Evolutionary conservation across 108 stramenopile genomes (phyloP), one percentile per base, ranked within the genome.

Genomic region (Cyclotella choctawhatcheeana): DNA sequence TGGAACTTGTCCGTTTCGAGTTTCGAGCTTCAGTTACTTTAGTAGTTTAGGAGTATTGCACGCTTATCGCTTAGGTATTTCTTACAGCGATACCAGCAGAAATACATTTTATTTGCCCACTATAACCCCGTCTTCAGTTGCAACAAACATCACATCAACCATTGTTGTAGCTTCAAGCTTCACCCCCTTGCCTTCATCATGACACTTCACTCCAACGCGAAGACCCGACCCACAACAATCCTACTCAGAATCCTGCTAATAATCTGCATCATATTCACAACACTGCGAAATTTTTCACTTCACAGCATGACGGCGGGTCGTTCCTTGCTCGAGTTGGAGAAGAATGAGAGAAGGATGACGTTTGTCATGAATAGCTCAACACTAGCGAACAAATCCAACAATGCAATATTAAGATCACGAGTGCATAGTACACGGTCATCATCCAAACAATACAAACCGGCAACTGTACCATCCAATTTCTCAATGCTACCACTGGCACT

Each of bases 401-500:
- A 8, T 4, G 4, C 18, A 20, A 16, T 50, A n/a, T n/a, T n/a
- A n/a, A n/a, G 18, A 4, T 50, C 18, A 18, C 48, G 18, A 48
- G 18, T 48, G 47, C 47, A 48, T n/a, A 16, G 53, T 5, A 54
- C 25, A 24, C 27, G 7, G 6, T 35, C 31, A 21, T 26, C 31
- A 45, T 27, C 40, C 6, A 63, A n/a, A 18, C 14, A 10, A 45
- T 22, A 31, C 2, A 1, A 26, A 44, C 21, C 53, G 29, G 67
- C 53, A 25, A 20, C 33, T 20, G 53, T 54, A 0, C 53, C 67
- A 29, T 56, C 67, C 37, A 44, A 56, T 29, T 0, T 27, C 13
- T 44, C 33, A 35, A 13, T 3, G 0, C 37, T 69, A 0, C 67
- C 67, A 21, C 22, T 20, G 6, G 73, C 73, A 5, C 56, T 74